Evolutionary conservation across 495 filamentous ascomycete species (phyloP).

Genomic region (Pseudomonodictys pantanalensis): DNA sequence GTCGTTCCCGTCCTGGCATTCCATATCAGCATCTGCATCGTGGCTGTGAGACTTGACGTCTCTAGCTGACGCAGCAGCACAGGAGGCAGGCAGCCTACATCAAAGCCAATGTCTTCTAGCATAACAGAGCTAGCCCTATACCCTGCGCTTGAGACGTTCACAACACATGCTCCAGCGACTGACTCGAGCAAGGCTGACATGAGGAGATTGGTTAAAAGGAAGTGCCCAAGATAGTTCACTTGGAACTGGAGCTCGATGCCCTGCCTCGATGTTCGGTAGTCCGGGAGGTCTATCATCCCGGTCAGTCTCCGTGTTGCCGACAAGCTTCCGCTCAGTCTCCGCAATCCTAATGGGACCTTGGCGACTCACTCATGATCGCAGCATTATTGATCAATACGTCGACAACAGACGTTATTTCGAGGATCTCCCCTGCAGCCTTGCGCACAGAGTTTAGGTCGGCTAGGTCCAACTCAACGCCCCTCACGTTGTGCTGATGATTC

Average conservation of each 20-base stretch:
- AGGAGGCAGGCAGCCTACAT: neutral
- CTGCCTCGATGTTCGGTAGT: constrained; percentile 14
- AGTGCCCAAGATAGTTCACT: constrained; percentile 30
- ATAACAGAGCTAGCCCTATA: constrained; percentile 7
- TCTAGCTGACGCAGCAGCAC: neutral
- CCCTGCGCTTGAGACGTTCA: constrained; percentile 20
- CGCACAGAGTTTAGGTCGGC: constrained; percentile 46
- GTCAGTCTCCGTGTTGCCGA: too few relatives aligned
- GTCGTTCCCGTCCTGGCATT: constrained; percentile 6
- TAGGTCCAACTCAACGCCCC: constrained; percentile 47
- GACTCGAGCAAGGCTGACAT: constrained; percentile 17
- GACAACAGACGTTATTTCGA: constrained; percentile 30
- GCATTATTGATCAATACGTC: constrained; percentile 31
- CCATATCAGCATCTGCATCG: too few relatives aligned
- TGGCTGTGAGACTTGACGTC: too few relatives aligned
- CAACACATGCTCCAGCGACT: constrained; percentile 6
- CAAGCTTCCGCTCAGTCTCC: too few relatives aligned
- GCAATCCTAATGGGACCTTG: too few relatives aligned
- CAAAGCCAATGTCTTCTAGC: constrained; percentile 20
- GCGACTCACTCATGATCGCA: constrained; percentile 7
- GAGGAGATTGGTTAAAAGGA: constrained; percentile 29
- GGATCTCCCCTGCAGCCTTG: constrained; percentile 45
- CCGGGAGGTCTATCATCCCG: neutral
- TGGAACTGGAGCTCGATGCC: constrained; percentile 29
- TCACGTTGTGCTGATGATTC: constrained; percentile 40